phyloP scores from a whole-genome alignment of 306 rosid species.

The Carpinus viminea region DNA sequence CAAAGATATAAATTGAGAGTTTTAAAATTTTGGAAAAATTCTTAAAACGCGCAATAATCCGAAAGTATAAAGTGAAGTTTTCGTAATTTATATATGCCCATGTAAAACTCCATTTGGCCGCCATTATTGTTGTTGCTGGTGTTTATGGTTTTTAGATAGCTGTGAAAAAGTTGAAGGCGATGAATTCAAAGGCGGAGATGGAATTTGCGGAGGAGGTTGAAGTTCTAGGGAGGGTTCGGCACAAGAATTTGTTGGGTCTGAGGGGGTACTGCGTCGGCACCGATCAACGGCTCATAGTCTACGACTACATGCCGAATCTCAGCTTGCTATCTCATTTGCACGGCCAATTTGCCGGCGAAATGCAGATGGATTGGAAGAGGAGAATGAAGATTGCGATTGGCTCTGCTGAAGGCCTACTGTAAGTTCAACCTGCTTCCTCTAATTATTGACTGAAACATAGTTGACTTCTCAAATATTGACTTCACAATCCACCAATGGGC shows the following conservation, averaged over 20 bases:
- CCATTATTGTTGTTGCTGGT: too few relatives aligned
- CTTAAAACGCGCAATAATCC: too few relatives aligned
- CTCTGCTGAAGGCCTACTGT: slow-evolving; percentile 80
- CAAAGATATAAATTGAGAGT: too few relatives aligned
- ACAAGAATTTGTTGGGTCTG: slow-evolving; percentile 78
- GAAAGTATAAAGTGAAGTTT: too few relatives aligned
- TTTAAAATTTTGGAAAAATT: too few relatives aligned
- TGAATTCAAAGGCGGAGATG: slow-evolving; percentile 90
- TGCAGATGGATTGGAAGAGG: slow-evolving; percentile 67
- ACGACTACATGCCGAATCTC: slow-evolving; percentile 93
- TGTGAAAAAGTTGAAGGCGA: slow-evolving; percentile 84
- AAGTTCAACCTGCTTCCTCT: slow-evolving; percentile 23
- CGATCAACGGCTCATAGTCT: slow-evolving; percentile 82
- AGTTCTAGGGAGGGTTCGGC: slow-evolving; percentile 89
- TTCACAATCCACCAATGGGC: not conserved
- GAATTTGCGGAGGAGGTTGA: slow-evolving; percentile 96
- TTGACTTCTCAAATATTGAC: not conserved
- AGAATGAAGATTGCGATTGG: slow-evolving; percentile 82
- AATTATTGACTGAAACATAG: not conserved
- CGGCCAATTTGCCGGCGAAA: slow-evolving; percentile 65
- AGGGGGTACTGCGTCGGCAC: slow-evolving; percentile 81
- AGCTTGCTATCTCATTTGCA: slow-evolving; percentile 91
- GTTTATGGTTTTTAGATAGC: slow-evolving; percentile 55
- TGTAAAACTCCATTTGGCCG: not conserved
- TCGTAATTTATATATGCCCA: too few relatives aligned